phyloP scores from a whole-genome alignment of 2,329 filamentous ascomycete species.

The Lasiodiplodia gonubiensis region DNA sequence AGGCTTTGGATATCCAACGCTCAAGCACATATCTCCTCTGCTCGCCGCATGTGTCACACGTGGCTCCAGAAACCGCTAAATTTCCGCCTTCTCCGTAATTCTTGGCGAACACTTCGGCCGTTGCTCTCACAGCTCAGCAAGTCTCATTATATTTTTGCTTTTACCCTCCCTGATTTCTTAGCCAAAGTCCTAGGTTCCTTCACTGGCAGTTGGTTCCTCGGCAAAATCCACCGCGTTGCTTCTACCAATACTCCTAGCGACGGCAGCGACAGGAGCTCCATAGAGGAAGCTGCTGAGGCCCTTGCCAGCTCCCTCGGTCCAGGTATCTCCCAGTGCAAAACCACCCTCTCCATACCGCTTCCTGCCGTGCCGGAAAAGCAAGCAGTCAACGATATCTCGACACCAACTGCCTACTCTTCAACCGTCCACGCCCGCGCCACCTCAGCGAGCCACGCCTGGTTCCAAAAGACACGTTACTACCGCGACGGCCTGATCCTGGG shows the following conservation, averaged over 20 bases:
- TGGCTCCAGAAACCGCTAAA: slow-evolving; percentile 54
- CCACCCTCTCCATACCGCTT: slow-evolving; percentile 34
- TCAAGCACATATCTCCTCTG: slow-evolving; percentile 47
- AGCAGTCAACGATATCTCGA: slow-evolving; percentile 8
- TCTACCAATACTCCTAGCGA: slow-evolving; percentile 38
- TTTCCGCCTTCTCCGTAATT: slow-evolving; percentile 52
- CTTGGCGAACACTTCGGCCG: slow-evolving; percentile 51
- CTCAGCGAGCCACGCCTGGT: slow-evolving; percentile 48
- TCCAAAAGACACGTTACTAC: slow-evolving; percentile 62
- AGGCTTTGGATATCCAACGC: slow-evolving; percentile 52
- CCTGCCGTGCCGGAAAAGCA: slow-evolving; percentile 5
- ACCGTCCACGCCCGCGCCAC: slow-evolving; percentile 17
- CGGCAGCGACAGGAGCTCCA: slow-evolving; percentile 29
- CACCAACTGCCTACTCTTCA: slow-evolving; percentile 10
- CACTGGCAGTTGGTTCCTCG: slow-evolving; percentile 58
- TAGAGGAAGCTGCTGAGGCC: slow-evolving; percentile 48
- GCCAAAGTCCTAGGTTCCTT: slow-evolving; percentile 53
- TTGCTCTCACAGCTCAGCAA: slow-evolving; percentile 55
- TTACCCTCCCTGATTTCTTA: slow-evolving; percentile 56
- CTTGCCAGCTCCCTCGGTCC: slow-evolving; percentile 61
- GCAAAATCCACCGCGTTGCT: slow-evolving; percentile 47
- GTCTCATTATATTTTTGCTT: slow-evolving; percentile 62
- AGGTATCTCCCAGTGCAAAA: slow-evolving; percentile 49
- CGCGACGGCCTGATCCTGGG: slow-evolving; percentile 54
- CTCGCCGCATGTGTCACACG: slow-evolving; percentile 58